Percentiles rank a stretch among this genome's conserved stretches.
Conservation (phyloP, 345 rosid genomes). For the Turritis glabra region DNA sequence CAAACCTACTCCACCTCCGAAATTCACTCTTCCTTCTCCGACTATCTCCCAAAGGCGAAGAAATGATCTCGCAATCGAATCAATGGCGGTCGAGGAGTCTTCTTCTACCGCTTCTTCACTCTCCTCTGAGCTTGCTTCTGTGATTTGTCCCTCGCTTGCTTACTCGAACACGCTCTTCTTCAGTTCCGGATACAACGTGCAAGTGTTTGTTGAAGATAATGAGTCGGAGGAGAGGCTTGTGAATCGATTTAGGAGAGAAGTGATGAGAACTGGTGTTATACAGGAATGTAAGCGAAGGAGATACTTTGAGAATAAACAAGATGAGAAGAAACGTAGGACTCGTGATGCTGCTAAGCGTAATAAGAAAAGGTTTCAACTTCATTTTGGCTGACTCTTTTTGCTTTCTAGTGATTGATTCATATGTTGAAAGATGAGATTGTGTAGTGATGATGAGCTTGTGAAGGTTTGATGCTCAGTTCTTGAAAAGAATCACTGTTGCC, state of each 20-base stretch:
- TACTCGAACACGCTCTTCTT: conserved; percentile 72
- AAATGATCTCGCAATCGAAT: conserved; percentile 30
- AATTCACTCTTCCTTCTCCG: conserved; percentile 33
- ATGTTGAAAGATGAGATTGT: neutral
- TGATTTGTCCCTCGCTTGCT: conserved; percentile 70
- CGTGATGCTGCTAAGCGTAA: conserved; percentile 90
- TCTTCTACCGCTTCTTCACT: conserved; percentile 18
- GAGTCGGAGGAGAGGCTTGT: conserved; percentile 77
- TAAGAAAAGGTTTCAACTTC: conserved; percentile 47
- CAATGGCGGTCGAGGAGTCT: conserved; percentile 40
- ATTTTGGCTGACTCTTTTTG: neutral
- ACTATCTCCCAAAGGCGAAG: conserved; percentile 34
- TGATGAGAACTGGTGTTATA: conserved; percentile 74
- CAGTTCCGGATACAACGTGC: conserved; percentile 67
- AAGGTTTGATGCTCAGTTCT: neutral
- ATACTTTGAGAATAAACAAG: conserved; percentile 69
- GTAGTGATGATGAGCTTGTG: neutral
- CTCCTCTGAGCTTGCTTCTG: conserved; percentile 57
- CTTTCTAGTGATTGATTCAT: conserved; percentile 5
- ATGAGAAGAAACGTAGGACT: conserved; percentile 70
- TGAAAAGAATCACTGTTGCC: neutral
- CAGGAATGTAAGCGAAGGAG: conserved; percentile 74
- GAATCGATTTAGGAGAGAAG: conserved; percentile 73
- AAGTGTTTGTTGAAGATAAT: conserved; percentile 67
- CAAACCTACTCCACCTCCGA: conserved; percentile 35